Conservation (phyloP, 306 rosid species). For the Oemleria cerasiformis region DNA sequence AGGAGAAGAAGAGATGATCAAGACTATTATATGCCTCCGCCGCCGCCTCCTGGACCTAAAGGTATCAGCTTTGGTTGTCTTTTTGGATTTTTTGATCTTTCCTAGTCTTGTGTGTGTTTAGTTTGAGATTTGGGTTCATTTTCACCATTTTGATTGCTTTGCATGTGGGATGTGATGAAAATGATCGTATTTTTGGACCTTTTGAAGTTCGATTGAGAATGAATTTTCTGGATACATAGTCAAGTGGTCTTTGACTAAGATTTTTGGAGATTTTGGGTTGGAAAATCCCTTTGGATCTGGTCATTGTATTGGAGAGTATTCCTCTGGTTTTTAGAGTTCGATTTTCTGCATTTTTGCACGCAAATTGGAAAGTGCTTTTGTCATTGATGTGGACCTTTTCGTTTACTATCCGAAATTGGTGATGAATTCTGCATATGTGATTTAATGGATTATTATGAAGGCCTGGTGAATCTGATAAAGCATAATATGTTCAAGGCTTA, state of each 20-base stretch:
- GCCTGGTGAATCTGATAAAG: not conserved
- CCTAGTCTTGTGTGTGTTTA: not conserved
- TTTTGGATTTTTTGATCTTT: not conserved
- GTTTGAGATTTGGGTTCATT: not conserved
- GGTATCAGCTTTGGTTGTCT: constrained; percentile 37
- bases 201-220: not conserved
- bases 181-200: not conserved
- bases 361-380: not conserved
- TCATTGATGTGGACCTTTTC: not conserved
- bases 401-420: not conserved
- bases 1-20: constrained; percentile 61
- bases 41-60: constrained; percentile 56
- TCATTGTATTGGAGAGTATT: not conserved
- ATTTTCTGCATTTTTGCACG: not conserved
- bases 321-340: not conserved
- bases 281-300: constrained; percentile 22
- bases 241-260: not conserved
- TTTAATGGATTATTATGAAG: not conserved
- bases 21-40: constrained; percentile 50
- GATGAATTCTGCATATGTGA: not conserved
- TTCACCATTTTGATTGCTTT: not conserved
- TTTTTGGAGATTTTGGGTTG: not conserved
- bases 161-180: not conserved
- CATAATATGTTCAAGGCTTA: not conserved
- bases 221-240: not conserved